These are phyloP conservation scores for Prunella vulgaris DNA, from an alignment of 257 asterid genomes.

Conservation along the genomic window DNA sequence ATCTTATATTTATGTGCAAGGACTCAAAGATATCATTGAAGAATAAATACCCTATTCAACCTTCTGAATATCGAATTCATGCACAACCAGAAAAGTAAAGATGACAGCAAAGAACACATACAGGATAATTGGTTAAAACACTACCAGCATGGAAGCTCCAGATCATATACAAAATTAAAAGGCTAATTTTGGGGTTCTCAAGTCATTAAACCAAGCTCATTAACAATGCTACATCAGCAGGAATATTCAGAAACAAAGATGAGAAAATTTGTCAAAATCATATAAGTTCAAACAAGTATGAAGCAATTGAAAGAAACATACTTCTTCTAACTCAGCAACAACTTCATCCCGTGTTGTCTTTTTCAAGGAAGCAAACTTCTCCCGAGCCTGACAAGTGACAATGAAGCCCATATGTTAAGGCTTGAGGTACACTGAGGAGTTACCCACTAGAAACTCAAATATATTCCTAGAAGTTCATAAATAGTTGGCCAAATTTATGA, in stretches of 20 bases:
- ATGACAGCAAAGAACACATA: neutral
- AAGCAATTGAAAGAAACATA: slow-evolving; percentile 27
- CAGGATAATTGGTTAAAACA: neutral
- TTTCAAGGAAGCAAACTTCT: slow-evolving; percentile 75
- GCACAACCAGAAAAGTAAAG: neutral
- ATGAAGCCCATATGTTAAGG: slow-evolving; percentile 19
- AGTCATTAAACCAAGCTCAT: slow-evolving; percentile 4
- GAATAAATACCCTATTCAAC: neutral
- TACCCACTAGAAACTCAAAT: neutral
- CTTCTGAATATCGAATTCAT: neutral
- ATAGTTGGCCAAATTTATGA: slow-evolving; percentile 4
- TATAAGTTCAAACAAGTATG: slow-evolving; percentile 7
- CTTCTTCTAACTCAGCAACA: slow-evolving; percentile 91
- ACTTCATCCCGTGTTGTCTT: slow-evolving; percentile 80
- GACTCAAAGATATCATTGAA: neutral
- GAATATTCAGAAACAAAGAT: neutral
- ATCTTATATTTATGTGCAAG: slow-evolving; percentile 2
- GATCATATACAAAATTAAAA: slow-evolving; percentile 11
- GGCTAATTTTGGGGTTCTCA: neutral
- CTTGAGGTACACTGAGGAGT: neutral
- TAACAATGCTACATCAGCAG: slow-evolving; percentile 5
- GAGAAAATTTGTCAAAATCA: neutral
- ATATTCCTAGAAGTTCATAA: slow-evolving; percentile 6
- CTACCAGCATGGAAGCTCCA: slow-evolving; percentile 10
- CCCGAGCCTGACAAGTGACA: slow-evolving; percentile 62